Percentiles rank a stretch among this genome's conserved stretches.
phyloP scores from a whole-genome alignment of 495 filamentous ascomycete species.

The Penicillium simplicissimum region DNA sequence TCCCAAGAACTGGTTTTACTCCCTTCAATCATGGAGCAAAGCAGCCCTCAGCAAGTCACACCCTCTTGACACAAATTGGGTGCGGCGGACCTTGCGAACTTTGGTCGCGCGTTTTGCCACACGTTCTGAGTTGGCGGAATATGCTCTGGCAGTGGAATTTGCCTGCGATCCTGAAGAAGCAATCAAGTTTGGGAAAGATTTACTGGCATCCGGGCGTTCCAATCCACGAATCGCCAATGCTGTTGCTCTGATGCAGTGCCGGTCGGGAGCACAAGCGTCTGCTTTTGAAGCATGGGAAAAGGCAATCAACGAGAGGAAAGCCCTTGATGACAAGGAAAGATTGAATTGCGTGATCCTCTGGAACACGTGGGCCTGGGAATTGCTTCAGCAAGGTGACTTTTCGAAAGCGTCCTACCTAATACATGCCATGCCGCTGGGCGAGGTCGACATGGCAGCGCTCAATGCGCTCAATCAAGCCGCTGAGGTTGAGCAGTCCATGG shows the following conservation, averaged over 20 bases:
- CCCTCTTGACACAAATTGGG: constrained; percentile 46
- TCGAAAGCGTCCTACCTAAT: constrained; percentile 50
- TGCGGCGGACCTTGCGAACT: constrained; percentile 53
- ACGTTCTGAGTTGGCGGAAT: constrained; percentile 63
- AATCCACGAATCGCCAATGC: constrained; percentile 74
- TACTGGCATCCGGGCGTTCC: constrained; percentile 67
- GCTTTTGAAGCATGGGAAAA: constrained; percentile 67
- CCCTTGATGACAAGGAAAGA: constrained; percentile 37
- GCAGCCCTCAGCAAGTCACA: constrained; percentile 16
- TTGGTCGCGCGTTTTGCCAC: constrained; percentile 46
- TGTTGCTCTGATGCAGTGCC: constrained; percentile 72
- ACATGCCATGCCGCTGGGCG: constrained; percentile 39
- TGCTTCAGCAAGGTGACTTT: constrained; percentile 51
- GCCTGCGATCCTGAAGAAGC: constrained; percentile 54
- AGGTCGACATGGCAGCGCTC: constrained; percentile 26
- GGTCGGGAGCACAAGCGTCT: constrained; percentile 51
- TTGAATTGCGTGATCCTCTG: constrained; percentile 59
- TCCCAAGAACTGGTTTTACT: constrained; percentile 43
- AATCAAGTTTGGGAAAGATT: constrained; percentile 68
- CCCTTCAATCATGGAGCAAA: constrained; percentile 37
- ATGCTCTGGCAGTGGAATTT: constrained; percentile 69
- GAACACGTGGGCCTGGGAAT: constrained; percentile 72
- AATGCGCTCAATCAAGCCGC: constrained; percentile 12
- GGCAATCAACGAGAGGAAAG: constrained; percentile 57
- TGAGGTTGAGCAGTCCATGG: constrained; percentile 20